A percentile compares a stretch with the other conserved stretches of the same genome.
These are phyloP conservation scores for Carex kokanica DNA, from an alignment of 176 grass and related monocot genomes.

Conservation along the genomic window DNA sequence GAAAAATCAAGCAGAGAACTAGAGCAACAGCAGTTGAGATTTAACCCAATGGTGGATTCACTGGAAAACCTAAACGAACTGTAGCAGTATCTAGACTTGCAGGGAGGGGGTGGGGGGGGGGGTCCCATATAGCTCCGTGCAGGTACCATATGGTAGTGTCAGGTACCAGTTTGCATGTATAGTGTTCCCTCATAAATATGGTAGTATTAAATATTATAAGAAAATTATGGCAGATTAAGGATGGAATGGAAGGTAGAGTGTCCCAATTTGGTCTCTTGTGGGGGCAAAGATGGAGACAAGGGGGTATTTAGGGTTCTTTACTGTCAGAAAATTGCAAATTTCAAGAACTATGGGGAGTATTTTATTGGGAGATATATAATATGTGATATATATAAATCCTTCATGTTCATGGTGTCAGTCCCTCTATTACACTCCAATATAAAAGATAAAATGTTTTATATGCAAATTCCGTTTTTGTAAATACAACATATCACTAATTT, in stretches of 20 bases:
- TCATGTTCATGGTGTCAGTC: background rate
- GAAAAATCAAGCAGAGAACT: background rate
- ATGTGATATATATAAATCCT: background rate
- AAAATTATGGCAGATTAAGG: background rate
- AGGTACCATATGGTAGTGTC: background rate
- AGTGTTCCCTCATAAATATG: background rate
- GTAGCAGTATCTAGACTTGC: background rate
- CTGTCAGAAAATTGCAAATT: slow-evolving; percentile 5
- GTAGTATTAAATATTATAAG: background rate
- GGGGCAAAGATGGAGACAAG: background rate
- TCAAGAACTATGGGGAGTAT: background rate
- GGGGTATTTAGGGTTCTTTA: slow-evolving; percentile 1
- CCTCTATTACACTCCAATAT: background rate
- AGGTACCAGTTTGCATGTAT: background rate
- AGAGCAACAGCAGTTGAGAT: background rate
- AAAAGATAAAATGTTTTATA: background rate
- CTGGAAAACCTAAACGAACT: background rate
- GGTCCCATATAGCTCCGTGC: background rate
- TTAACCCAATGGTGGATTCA: background rate
- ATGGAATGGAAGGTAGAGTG: slow-evolving; percentile 7
- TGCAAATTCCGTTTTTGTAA: too few relatives aligned
- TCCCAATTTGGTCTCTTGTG: background rate
- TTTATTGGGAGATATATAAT: background rate
- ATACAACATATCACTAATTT: too few relatives aligned
- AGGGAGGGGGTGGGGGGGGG: background rate